Percentiles rank a stretch among this genome's conserved stretches.
phyloP scores from a whole-genome alignment of 352 stramenopile species.

The Globisporangium spinosum region DNA sequence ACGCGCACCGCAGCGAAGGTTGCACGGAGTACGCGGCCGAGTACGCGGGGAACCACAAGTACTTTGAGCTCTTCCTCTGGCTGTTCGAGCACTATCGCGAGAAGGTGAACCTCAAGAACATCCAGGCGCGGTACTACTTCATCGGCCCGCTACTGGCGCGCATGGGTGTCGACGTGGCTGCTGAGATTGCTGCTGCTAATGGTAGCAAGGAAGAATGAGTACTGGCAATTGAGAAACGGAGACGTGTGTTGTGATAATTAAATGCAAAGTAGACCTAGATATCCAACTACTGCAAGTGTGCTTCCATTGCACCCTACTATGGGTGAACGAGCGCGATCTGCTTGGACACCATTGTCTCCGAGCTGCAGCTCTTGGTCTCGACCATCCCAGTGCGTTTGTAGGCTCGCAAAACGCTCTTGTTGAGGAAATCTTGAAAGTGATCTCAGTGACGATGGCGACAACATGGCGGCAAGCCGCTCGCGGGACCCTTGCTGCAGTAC shows the following conservation, averaged over 20 bases:
- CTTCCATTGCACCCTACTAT: not conserved
- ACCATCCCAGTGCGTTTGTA: constrained; percentile 21
- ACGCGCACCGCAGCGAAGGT: constrained; percentile 5
- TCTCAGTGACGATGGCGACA: not conserved
- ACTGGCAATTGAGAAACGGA: not conserved
- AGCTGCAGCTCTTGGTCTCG: constrained; percentile 9
- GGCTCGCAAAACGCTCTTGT: constrained; percentile 16
- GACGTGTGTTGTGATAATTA: not conserved
- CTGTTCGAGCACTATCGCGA: constrained; percentile 8
- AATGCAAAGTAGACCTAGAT: not conserved
- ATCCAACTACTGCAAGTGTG: not conserved
- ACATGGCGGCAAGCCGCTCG: not conserved
- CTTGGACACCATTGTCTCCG: not conserved
- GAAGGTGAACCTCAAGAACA: constrained; percentile 18
- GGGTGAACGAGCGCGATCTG: not conserved
- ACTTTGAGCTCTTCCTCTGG: constrained; percentile 17
- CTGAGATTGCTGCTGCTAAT: not conserved
- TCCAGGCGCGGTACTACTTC: constrained; percentile 17
- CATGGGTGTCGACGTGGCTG: not conserved
- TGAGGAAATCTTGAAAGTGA: not conserved
- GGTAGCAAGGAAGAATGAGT: not conserved
- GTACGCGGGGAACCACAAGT: constrained; percentile 15
- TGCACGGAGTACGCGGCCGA: constrained; percentile 16
- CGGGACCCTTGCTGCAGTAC: constrained; percentile 12
- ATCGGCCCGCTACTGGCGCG: constrained; percentile 10